Base-by-base conservation (phyloP, 495 filamentous ascomycete species). In the Pyrenula aspistea region DNA sequence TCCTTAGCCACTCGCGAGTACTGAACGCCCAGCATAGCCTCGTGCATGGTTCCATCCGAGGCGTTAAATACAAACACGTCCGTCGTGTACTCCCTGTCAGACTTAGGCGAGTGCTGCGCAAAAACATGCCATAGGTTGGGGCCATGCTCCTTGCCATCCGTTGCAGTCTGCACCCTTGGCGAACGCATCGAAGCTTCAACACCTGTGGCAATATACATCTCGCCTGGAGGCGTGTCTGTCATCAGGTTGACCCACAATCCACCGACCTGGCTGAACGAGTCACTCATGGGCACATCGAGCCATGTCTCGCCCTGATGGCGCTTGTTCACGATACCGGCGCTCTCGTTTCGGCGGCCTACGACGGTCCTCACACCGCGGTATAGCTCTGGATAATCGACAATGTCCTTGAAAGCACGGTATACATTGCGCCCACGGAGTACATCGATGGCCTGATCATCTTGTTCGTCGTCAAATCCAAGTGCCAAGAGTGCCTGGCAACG, bases 1-100 rank as follows among this genome's bases (percentile, higher is more conserved):
- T 58, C 59, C 57, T 69, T 71, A 19, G 65, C n/a, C n/a, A 73
- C 63, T 42, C 54, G 61, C 22, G 56, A 57, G 56, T 72, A 77
- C 3, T 63, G 61, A 22, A 77, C 64, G 10, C 74, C 74, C 22
- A 74, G 61, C 19, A 75, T 71, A 3, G 68, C 71, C 57, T 75
- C 71, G 12, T 50, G 52, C n/a, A 67, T 21, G 10, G 48, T 24
- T 1, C 61, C 59, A 23, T 49, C 51, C 2, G 53, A 12, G 10
- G 62, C 53, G 53, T 67, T 57, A 42, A 67, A 67, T 2, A 59
- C 57, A 51, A 67, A 67, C 2, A 67, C 22, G 49, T 67, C 64
- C 2, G 56, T 62, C 12, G 57, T 10, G 51, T 51, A 64, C 12
- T 24, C 22, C 31, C 53, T 55, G 0, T 64, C 56, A 0, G 53